Conservation (phyloP, 495 filamentous ascomycete species). For the Trypethelium eluteriae region DNA sequence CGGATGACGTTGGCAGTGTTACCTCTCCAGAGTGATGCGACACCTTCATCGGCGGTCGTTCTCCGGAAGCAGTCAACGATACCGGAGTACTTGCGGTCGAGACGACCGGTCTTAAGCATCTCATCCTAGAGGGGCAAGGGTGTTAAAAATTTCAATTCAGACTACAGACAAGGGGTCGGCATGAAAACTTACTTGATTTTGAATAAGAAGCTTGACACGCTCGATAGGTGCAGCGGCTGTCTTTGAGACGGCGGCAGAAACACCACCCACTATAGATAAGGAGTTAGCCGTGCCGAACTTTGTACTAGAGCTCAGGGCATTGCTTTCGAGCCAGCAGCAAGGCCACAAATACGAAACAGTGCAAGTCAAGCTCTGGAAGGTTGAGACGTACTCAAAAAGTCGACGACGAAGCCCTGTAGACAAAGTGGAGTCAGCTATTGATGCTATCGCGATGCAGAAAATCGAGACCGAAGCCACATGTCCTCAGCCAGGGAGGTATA, state of each 20-base stretch:
- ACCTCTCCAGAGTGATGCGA: slow-evolving; percentile 90
- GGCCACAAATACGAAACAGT: not conserved
- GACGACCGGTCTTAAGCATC: slow-evolving; percentile 97
- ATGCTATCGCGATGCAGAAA: slow-evolving; percentile 13
- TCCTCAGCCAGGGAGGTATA: slow-evolving; percentile 24
- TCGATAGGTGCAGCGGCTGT: slow-evolving; percentile 99
- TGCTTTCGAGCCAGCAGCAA: not conserved
- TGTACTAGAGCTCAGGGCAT: not conserved
- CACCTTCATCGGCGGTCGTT: slow-evolving; percentile 74
- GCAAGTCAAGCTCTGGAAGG: not conserved
- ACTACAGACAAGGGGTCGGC: not conserved
- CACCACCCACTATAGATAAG: slow-evolving; percentile 81
- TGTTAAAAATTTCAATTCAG: not conserved
- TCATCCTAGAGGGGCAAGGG: slow-evolving; percentile 67
- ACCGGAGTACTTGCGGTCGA: slow-evolving; percentile 92
- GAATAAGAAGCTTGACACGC: slow-evolving; percentile 99
- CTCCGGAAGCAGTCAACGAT: slow-evolving; percentile 91
- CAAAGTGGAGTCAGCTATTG: slow-evolving; percentile 20
- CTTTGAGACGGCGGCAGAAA: slow-evolving; percentile 99
- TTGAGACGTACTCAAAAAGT: slow-evolving; percentile 89
- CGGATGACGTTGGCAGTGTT: slow-evolving; percentile 99
- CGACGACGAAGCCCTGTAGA: slow-evolving; percentile 62
- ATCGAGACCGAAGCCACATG: not conserved
- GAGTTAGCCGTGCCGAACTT: slow-evolving; percentile 31
- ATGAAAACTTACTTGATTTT: slow-evolving; percentile 81